Percentiles rank a stretch among this genome's conserved stretches.
These are phyloP conservation scores for Quercus rubra DNA, from an alignment of 306 rosid species.

Conservation along the genomic window DNA sequence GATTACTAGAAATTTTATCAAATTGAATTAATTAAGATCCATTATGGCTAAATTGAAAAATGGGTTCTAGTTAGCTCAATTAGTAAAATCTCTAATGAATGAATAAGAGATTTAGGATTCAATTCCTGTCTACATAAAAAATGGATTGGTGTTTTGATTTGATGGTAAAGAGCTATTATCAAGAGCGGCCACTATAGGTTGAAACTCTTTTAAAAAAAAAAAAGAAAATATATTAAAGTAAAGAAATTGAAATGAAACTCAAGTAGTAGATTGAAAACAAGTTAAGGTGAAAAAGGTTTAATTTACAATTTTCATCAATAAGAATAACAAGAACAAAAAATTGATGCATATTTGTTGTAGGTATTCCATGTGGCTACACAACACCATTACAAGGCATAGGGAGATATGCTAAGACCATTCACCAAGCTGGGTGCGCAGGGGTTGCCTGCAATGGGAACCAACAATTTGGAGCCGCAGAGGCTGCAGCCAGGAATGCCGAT, in stretches of 20 bases:
- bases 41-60: no score
- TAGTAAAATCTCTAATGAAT: accelerated
- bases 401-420: constrained; percentile 58
- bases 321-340: not conserved
- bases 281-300: no score
- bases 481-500: constrained; percentile 51
- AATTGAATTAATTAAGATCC: no score
- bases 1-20: no score
- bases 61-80: no score
- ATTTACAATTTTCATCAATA: not conserved
- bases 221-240: no score
- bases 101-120: no score
- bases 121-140: accelerated
- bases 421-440: constrained; percentile 51
- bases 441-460: constrained; percentile 50
- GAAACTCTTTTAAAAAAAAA: no score
- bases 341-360: constrained; percentile 11
- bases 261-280: no score
- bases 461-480: constrained; percentile 51
- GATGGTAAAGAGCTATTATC: no score
- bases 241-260: no score
- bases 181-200: accelerated
- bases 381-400: constrained; percentile 78
- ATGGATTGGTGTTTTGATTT: accelerated
- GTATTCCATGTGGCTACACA: constrained; percentile 81